Base-by-base conservation (phyloP, 805 yeast species). In the Saccharomyces paradoxus region DNA sequence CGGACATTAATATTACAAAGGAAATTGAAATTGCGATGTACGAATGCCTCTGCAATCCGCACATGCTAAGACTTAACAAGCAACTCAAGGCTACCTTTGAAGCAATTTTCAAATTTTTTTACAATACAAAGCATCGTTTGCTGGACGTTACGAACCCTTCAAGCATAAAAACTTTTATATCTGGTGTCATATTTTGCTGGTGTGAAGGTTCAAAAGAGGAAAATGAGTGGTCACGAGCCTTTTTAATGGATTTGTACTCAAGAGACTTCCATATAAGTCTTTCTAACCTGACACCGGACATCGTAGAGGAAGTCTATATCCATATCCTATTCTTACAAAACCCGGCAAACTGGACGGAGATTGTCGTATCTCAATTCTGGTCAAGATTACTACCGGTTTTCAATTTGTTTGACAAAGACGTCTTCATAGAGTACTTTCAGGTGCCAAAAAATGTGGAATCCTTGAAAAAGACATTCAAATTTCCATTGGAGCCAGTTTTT, bases 261-360 rank as follows among this genome's bases (percentile, higher is more conserved):
- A 55, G 53, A 32, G 54, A 56, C 1, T 55, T 53, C 49, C 58
- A 55, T 5, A 31, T 56, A 10, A 41, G 50, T 31, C 49, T 56
- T 12, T 48, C 60, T 12, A 68, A 65, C 47, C 60, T 73, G 46
- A 66, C 73, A 13, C 59, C 70, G 7, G 72, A 79, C 32, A 64
- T 82, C 1, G 58, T 78, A 6, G 86, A 83, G 60, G 91, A 86
- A 62, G 79, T 78, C 55, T 76, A 74, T 50, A 60, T 70, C 2
- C 83, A 84, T 62, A 70, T 80, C 22, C 74, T 77, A 53, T 69
- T 73, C 46, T 74, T 84, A 49, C 89, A 84, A 63, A 73, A 80
- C 58, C 81, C 82, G 0, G 65, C 70, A 0, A 73, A 67, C 55
- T 84, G 78, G 67, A 72, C 71, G 17, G 78, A 60, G 46, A 52